These are phyloP conservation scores for Punctularia strigosozonata DNA, from an alignment of 768 basidiomycete species.

Conservation along the genomic window DNA sequence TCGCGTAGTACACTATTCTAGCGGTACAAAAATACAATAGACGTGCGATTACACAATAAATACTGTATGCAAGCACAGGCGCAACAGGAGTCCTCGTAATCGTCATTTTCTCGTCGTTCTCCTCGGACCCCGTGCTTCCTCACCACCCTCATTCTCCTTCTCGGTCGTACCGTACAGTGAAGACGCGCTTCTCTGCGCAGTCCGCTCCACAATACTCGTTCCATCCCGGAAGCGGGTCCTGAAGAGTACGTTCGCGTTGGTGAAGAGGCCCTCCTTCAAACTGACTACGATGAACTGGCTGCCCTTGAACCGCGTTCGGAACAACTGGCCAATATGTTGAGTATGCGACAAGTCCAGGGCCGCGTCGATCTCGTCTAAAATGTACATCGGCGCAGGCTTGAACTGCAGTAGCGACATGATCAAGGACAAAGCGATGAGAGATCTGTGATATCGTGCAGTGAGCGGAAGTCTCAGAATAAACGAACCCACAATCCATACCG, in stretches of 20 bases:
- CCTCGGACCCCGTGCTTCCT: conserved; percentile 4
- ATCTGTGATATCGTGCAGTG: conserved; percentile 42
- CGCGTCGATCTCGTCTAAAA: conserved; percentile 97
- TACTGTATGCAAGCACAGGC: background rate
- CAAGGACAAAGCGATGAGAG: conserved; percentile 91
- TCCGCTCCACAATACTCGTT: conserved; percentile 81
- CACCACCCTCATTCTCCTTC: conserved; percentile 7
- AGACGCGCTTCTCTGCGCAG: conserved; percentile 52
- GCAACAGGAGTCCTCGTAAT: background rate
- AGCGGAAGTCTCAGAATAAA: background rate
- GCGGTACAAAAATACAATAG: too few species aligned
- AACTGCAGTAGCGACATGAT: conserved; percentile 99
- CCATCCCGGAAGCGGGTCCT: conserved; percentile 89
- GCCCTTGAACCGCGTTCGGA: conserved; percentile 94
- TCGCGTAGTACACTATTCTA: too few species aligned
- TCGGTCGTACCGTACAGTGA: conserved; percentile 19
- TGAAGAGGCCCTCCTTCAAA: conserved; percentile 93
- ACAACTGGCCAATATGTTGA: conserved; percentile 96
- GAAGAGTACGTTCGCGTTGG: conserved; percentile 95
- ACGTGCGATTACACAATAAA: background rate
- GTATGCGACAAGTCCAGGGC: conserved; percentile 94
- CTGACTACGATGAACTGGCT: conserved; percentile 98
- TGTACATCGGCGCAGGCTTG: conserved; percentile 99
- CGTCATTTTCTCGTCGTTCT: conserved; percentile 2
- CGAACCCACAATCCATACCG: conserved; percentile 37